Evolutionary conservation across 2,329 filamentous ascomycete species (phyloP).

Genomic region (Ophiocordyceps robertsii): DNA sequence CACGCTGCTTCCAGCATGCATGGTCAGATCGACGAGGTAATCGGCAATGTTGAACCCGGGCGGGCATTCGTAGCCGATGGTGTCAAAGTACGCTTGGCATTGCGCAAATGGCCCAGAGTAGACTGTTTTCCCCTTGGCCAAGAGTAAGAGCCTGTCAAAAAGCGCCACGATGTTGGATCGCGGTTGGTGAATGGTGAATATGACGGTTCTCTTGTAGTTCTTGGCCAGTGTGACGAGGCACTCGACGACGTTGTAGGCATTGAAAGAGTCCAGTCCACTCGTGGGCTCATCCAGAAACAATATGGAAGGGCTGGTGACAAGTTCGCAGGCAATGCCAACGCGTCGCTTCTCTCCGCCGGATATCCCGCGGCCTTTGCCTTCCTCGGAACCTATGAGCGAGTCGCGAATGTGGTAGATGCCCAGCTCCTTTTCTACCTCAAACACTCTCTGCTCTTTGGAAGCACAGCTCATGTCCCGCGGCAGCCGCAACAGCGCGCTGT

Average conservation of each 20-base stretch:
- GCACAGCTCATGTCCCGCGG: slow-evolving; percentile 78
- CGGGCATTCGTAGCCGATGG: slow-evolving; percentile 82
- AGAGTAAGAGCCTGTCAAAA: slow-evolving; percentile 84
- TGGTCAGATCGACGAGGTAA: slow-evolving; percentile 92
- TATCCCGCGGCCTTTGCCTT: slow-evolving; percentile 85
- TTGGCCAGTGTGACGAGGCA: slow-evolving; percentile 90
- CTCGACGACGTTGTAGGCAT: slow-evolving; percentile 96
- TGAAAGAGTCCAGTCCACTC: slow-evolving; percentile 89
- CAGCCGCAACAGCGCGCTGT: slow-evolving; percentile 81
- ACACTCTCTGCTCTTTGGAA: slow-evolving; percentile 82
- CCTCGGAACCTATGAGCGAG: slow-evolving; percentile 90
- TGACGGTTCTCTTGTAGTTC: slow-evolving; percentile 90
- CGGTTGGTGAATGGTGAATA: slow-evolving; percentile 97
- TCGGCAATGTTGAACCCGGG: slow-evolving; percentile 98
- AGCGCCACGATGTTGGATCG: slow-evolving; percentile 96
- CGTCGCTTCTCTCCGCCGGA: slow-evolving; percentile 94
- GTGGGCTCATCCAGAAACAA: slow-evolving; percentile 96
- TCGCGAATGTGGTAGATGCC: slow-evolving; percentile 91
- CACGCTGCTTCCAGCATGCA: slow-evolving; percentile 66
- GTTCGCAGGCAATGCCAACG: slow-evolving; percentile 92
- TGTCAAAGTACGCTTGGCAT: slow-evolving; percentile 87
- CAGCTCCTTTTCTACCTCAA: slow-evolving; percentile 89
- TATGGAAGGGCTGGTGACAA: slow-evolving; percentile 94
- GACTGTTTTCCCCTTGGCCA: slow-evolving; percentile 80
- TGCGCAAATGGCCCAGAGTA: slow-evolving; percentile 83